These are phyloP conservation scores for Lactuca sativa DNA, from an alignment of 129 eudicot species.

Conservation along the genomic window DNA sequence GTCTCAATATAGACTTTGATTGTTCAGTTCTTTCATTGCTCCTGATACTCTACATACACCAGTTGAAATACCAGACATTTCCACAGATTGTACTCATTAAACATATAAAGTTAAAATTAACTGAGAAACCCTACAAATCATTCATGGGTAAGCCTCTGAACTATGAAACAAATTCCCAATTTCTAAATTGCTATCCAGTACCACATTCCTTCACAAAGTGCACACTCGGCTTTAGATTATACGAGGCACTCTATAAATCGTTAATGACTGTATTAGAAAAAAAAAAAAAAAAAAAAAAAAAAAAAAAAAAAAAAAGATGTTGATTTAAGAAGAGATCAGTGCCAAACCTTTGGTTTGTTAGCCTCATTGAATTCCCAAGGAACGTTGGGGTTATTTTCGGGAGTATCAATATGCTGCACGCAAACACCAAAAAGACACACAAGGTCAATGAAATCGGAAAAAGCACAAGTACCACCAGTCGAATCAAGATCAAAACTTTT, in stretches of 20 bases:
- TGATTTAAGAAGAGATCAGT: background rate
- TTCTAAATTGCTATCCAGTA: conserved; percentile 7
- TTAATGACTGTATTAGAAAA: background rate
- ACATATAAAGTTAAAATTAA: background rate
- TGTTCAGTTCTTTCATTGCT: too few species aligned
- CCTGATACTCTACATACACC: too few species aligned
- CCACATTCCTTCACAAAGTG: background rate
- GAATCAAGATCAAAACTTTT: background rate
- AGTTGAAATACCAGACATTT: background rate
- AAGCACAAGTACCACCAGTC: conserved; percentile 3
- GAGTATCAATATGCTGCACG: conserved; percentile 85
- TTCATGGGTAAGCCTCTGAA: conserved; percentile 4
- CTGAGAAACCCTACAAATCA: background rate
- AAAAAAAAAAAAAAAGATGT: too few species aligned
- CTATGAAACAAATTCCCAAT: conserved; percentile 4
- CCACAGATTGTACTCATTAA: background rate
- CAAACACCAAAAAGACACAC: conserved; percentile 10
- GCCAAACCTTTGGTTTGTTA: conserved; percentile 69
- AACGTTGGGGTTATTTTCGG: conserved; percentile 80
- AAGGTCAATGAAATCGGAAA: conserved; percentile 10
- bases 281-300: too few species aligned
- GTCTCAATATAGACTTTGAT: too few species aligned
- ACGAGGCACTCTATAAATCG: background rate
- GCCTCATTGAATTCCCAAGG: conserved; percentile 77
- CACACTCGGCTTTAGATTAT: conserved; percentile 1